Evolutionary conservation across 768 basidiomycete species (phyloP).

Genomic region (Panaeolus papilionaceus): DNA sequence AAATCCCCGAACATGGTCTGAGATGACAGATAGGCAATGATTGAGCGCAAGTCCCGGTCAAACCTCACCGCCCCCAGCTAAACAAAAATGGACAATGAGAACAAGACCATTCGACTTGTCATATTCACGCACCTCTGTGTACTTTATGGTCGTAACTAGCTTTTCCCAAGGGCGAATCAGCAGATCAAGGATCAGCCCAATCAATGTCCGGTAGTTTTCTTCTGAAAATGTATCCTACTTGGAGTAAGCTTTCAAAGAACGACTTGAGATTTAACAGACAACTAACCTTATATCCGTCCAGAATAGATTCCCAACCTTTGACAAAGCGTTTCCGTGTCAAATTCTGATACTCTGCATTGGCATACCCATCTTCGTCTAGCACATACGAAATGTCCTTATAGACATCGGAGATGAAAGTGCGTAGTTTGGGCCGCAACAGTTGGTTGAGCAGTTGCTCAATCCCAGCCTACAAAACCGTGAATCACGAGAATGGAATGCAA

Average conservation of each 20-base stretch:
- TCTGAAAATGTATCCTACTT: conserved; percentile 86
- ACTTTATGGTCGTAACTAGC: conserved; percentile 77
- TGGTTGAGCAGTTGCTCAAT: conserved; percentile 97
- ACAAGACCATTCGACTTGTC: neutral
- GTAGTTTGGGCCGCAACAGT: conserved; percentile 84
- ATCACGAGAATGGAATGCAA: conserved; percentile 3
- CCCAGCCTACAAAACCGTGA: conserved; percentile 58
- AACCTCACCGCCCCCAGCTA: conserved; percentile 96
- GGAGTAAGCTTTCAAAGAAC: conserved; percentile 15
- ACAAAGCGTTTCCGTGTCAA: conserved; percentile 88
- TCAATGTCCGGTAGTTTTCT: conserved; percentile 85
- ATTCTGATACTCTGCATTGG: conserved; percentile 85
- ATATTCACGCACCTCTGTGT: conserved; percentile 75
- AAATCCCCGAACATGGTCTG: conserved; percentile 92
- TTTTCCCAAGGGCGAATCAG: conserved; percentile 98
- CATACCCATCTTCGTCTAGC: conserved; percentile 88
- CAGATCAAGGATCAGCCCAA: conserved; percentile 84
- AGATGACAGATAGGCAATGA: conserved; percentile 82
- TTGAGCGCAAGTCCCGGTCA: conserved; percentile 88
- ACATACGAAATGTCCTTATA: conserved; percentile 91
- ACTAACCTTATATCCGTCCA: conserved; percentile 87
- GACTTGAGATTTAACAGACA: neutral
- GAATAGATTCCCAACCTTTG: conserved; percentile 83
- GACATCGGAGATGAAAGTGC: conserved; percentile 83
- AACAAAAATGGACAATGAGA: neutral